Conservation (phyloP, 352 stramenopile species). For the Pythium vanterpoolii region DNA sequence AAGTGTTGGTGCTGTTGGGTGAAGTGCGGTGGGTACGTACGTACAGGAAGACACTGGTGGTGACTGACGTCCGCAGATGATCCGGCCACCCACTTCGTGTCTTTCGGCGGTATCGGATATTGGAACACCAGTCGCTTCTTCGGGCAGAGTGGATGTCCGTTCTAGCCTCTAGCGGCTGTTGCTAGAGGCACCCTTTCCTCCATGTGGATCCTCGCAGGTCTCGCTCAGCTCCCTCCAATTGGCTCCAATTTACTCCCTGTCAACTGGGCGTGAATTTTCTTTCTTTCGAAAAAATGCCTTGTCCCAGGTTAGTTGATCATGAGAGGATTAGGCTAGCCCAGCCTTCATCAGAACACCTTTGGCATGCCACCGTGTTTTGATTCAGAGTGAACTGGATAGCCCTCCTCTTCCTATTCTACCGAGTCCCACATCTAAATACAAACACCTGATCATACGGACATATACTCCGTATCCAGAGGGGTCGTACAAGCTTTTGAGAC, state of each 20-base stretch:
- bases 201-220: not conserved
- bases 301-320: conserved; percentile 13
- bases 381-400: not conserved
- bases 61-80: conserved; percentile 6
- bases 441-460: not conserved
- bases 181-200: conserved; percentile 8
- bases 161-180: conserved; percentile 10
- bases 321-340: not conserved
- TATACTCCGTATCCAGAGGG: not conserved
- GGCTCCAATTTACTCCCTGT: not conserved
- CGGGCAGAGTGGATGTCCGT: not conserved
- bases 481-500: not conserved
- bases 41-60: not conserved
- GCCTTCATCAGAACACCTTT: not conserved
- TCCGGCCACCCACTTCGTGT: not conserved
- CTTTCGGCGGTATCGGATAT: not conserved
- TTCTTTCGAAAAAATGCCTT: conserved; percentile 9
- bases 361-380: conserved; percentile 1
- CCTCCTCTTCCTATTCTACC: not conserved
- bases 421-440: not conserved
- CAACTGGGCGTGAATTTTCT: conserved; percentile 3
- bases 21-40: not conserved
- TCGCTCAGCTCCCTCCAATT: not conserved
- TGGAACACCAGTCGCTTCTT: not conserved
- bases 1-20: not conserved